A percentile compares a stretch with the other conserved stretches of the same genome.
These are phyloP conservation scores for Margaritispora aquatica DNA, from an alignment of 495 filamentous ascomycete species.

Conservation along the genomic window DNA sequence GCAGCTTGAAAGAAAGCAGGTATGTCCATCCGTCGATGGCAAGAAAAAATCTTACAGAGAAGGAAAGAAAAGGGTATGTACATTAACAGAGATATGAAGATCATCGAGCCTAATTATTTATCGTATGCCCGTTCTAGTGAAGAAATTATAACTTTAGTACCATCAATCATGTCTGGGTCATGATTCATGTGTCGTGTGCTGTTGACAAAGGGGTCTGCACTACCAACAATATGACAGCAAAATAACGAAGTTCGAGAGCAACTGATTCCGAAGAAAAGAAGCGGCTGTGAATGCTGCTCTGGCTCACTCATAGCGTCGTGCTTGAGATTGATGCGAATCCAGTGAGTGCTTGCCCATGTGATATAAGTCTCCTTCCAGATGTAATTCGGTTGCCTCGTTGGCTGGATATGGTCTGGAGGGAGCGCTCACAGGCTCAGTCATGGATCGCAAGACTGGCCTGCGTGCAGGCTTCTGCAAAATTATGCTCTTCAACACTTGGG, in stretches of 20 bases:
- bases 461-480: not conserved
- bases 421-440: not conserved
- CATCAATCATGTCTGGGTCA: not conserved
- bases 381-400: not conserved
- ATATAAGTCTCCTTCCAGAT: not conserved
- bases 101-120: not conserved
- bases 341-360: not conserved
- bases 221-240: too few relatives aligned
- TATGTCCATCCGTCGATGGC: too few relatives aligned
- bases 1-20: not conserved
- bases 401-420: not conserved
- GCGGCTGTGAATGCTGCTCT: too few relatives aligned
- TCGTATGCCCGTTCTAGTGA: too few relatives aligned
- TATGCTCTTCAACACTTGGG: not conserved
- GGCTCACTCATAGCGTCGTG: not conserved
- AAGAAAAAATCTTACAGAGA: not conserved
- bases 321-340: not conserved
- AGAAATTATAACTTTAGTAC: too few relatives aligned
- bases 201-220: too few relatives aligned
- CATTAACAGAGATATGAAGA: not conserved
- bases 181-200: too few relatives aligned
- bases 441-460: not conserved
- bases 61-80: not conserved
- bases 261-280: too few relatives aligned
- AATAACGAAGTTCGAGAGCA: too few relatives aligned